These are phyloP conservation scores for Nannizziopsis arthrosporioides DNA, from an alignment of 2,329 filamentous ascomycete species.

Conservation along the genomic window DNA sequence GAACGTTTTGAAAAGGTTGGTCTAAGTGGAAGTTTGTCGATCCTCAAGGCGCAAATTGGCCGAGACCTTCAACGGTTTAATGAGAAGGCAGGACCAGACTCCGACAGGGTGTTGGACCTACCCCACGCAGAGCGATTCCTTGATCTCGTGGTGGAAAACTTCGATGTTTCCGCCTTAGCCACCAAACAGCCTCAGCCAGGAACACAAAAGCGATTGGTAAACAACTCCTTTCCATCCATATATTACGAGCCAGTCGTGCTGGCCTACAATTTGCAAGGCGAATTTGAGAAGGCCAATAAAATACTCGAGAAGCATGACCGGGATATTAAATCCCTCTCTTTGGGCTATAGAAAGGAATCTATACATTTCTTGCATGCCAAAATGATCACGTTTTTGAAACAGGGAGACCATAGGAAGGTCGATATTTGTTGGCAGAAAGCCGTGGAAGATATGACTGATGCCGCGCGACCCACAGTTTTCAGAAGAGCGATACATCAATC, in stretches of 20 bases:
- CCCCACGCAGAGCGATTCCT: constrained; percentile 29
- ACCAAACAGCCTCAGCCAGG: constrained; percentile 32
- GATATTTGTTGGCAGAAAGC: constrained; percentile 55
- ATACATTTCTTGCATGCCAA: constrained; percentile 50
- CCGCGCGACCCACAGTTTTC: constrained; percentile 23
- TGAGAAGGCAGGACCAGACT: constrained; percentile 13
- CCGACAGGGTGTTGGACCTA: constrained; percentile 17
- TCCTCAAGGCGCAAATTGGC: constrained; percentile 26
- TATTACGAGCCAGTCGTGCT: constrained; percentile 48
- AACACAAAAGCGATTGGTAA: constrained; percentile 23
- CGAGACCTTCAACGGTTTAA: constrained; percentile 24
- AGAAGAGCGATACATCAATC: not conserved
- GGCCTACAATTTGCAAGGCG: constrained; percentile 40
- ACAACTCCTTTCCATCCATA: constrained; percentile 37
- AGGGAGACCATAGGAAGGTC: constrained; percentile 49
- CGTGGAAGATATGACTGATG: constrained; percentile 41
- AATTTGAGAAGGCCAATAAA: constrained; percentile 40
- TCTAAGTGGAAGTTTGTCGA: constrained; percentile 26
- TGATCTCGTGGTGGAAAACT: constrained; percentile 27
- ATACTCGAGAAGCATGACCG: constrained; percentile 45
- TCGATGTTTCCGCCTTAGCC: constrained; percentile 33
- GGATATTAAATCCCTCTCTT: constrained; percentile 12
- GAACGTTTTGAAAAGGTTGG: constrained; percentile 26
- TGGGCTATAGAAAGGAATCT: constrained; percentile 27
- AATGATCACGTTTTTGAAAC: constrained; percentile 52